Evolutionary conservation across 148 eudicot species (phyloP).

Genomic region (Camellia granthamiana): DNA sequence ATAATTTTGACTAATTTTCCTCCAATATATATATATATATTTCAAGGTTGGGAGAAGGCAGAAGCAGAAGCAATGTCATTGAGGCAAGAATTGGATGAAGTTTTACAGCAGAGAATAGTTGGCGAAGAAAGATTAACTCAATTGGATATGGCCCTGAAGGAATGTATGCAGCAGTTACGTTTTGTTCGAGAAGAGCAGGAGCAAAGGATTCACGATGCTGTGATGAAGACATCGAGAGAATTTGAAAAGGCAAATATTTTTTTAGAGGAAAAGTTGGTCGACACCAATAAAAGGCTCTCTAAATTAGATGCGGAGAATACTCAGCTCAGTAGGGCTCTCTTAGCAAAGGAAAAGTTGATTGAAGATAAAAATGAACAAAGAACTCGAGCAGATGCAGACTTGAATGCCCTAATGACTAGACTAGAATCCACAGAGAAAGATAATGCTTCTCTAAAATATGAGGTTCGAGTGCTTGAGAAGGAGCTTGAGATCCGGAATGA

Average conservation of each 20-base stretch:
- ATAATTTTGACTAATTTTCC: constrained; percentile 4
- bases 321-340: constrained; percentile 48
- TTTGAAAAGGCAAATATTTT: constrained; percentile 41
- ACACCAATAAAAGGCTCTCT: constrained; percentile 34
- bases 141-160: constrained; percentile 73
- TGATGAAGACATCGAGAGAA: constrained; percentile 55
- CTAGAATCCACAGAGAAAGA: constrained; percentile 60
- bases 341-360: constrained; percentile 55
- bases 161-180: constrained; percentile 84
- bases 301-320: constrained; percentile 49
- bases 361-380: constrained; percentile 49
- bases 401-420: constrained; percentile 44
- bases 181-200: constrained; percentile 87
- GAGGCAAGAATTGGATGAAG: constrained; percentile 64
- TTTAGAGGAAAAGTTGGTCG: constrained; percentile 54
- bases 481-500: constrained; percentile 84
- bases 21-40: not conserved
- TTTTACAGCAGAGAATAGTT: constrained; percentile 43
- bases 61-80: constrained; percentile 58
- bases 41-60: constrained; percentile 84
- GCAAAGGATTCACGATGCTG: constrained; percentile 71
- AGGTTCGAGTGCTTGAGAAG: constrained; percentile 77
- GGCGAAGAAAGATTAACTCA: constrained; percentile 59
- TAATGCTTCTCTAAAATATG: constrained; percentile 71
- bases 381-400: constrained; percentile 42